Conservation (phyloP, 2,329 filamentous ascomycete genomes). For the Colletotrichum tamarilloi region DNA sequence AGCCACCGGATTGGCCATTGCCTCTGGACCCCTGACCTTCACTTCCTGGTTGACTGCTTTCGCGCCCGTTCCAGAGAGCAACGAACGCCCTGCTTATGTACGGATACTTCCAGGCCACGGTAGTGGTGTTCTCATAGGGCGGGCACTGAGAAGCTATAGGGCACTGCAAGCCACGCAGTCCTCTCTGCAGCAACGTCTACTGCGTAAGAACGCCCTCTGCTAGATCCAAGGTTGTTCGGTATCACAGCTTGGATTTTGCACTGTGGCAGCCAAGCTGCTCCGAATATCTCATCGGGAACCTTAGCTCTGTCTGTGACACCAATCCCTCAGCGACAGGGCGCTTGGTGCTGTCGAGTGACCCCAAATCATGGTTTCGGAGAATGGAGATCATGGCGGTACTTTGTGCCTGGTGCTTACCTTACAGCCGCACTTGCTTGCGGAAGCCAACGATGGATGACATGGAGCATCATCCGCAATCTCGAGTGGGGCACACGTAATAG, state of each 20-base stretch:
- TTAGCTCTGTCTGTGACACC: neutral
- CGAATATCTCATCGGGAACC: neutral
- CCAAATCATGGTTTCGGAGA: neutral
- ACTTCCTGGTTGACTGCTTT: neutral
- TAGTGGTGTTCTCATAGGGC: neutral
- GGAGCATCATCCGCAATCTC: neutral
- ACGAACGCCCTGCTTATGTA: too few relatives aligned
- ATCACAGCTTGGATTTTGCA: neutral
- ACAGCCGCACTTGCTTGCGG: neutral
- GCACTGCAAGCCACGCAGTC: neutral
- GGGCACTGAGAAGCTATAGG: too few relatives aligned
- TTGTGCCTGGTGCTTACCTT: neutral
- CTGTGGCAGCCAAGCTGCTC: neutral
- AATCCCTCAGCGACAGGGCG: neutral
- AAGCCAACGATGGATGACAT: neutral
- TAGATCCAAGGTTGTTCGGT: too few relatives aligned
- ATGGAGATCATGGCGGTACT: neutral
- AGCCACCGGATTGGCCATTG: constrained; percentile 13
- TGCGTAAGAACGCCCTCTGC: too few relatives aligned
- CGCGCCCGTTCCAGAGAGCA: neutral
- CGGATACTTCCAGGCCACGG: neutral
- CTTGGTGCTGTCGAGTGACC: neutral
- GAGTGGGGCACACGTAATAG: neutral
- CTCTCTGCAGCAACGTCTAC: too few relatives aligned
- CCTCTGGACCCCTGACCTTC: neutral